Conservation (phyloP, 202 grass and related monocot genomes). For the Panicum virgatum region DNA sequence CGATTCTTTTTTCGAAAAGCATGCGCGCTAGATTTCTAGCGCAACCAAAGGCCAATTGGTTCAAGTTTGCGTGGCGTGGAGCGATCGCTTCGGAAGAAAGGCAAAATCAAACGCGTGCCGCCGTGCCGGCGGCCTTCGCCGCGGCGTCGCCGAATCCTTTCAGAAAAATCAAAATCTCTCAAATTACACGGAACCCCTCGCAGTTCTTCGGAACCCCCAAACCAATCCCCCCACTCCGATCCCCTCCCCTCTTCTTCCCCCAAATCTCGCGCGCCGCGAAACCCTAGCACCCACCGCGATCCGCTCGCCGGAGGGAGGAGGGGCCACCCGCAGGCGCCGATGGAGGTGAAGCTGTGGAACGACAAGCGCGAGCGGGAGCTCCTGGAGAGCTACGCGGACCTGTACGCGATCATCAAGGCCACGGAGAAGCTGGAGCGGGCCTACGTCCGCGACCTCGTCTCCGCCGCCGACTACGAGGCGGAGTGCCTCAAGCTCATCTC, state of each 20-base stretch:
- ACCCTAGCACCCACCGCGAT: slow-evolving; percentile 39
- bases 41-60: too few species aligned
- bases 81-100: background rate
- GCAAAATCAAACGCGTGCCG: background rate
- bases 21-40: too few species aligned
- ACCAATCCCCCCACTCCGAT: background rate
- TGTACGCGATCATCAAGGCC: slow-evolving; percentile 94
- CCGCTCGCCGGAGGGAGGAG: slow-evolving; percentile 8
- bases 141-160: background rate
- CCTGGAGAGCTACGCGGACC: slow-evolving; percentile 88
- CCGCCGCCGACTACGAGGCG: slow-evolving; percentile 84
- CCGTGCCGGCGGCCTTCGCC: background rate
- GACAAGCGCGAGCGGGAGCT: slow-evolving; percentile 92
- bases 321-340: background rate
- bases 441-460: slow-evolving; percentile 90
- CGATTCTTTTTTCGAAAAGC: too few species aligned
- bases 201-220: background rate
- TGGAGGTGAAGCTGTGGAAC: slow-evolving; percentile 95
- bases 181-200: slow-evolving; percentile 41
- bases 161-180: background rate
- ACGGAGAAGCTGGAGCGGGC: slow-evolving; percentile 97
- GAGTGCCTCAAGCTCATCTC: slow-evolving; percentile 98
- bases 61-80: too few species aligned
- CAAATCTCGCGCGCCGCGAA: slow-evolving; percentile 26
- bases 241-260: background rate